Percentiles rank a stretch among this genome's conserved stretches.
Conservation (phyloP, 2,329 filamentous ascomycete genomes). For the Juglanconis sp. region DNA sequence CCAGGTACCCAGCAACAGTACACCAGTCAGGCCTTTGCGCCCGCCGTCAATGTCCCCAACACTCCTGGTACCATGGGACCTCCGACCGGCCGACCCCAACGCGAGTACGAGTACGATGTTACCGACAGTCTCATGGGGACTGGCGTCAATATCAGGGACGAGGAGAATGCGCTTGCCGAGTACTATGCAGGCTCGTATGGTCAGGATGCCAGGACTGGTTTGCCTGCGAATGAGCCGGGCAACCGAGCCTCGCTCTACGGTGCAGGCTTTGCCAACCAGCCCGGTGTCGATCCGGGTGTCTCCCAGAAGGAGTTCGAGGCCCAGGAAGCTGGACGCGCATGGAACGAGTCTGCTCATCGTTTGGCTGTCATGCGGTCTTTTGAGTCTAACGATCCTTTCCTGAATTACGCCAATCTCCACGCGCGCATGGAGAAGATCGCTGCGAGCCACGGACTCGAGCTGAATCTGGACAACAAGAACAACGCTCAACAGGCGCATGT, state of each 20-base stretch:
- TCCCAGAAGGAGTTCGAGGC: conserved; percentile 64
- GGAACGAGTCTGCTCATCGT: conserved; percentile 61
- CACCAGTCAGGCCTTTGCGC: conserved; percentile 4
- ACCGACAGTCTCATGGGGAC: conserved; percentile 81
- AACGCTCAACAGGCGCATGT: conserved; percentile 30
- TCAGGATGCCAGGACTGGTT: conserved; percentile 49
- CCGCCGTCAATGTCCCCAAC: conserved; percentile 18
- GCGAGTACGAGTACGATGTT: conserved; percentile 66
- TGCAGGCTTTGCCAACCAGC: conserved; percentile 62
- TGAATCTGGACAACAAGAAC: conserved; percentile 56
- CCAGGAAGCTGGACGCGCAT: conserved; percentile 62
- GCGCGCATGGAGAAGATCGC: conserved; percentile 57
- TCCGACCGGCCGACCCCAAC: conserved; percentile 60
- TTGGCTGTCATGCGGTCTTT: conserved; percentile 60
- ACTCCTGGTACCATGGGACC: conserved; percentile 49
- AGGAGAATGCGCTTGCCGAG: conserved; percentile 76
- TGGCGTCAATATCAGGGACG: conserved; percentile 81
- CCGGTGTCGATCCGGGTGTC: conserved; percentile 34
- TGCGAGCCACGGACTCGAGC: conserved; percentile 51
- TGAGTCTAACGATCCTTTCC: conserved; percentile 71
- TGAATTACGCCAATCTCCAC: conserved; percentile 61
- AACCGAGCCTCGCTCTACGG: conserved; percentile 60
- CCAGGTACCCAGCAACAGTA: conserved; percentile 10
- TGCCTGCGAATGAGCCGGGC: conserved; percentile 53
- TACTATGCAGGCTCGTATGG: conserved; percentile 50